phyloP scores from a whole-genome alignment of 176 grass and related monocot species.

The Bolboschoenus planiculmis region DNA sequence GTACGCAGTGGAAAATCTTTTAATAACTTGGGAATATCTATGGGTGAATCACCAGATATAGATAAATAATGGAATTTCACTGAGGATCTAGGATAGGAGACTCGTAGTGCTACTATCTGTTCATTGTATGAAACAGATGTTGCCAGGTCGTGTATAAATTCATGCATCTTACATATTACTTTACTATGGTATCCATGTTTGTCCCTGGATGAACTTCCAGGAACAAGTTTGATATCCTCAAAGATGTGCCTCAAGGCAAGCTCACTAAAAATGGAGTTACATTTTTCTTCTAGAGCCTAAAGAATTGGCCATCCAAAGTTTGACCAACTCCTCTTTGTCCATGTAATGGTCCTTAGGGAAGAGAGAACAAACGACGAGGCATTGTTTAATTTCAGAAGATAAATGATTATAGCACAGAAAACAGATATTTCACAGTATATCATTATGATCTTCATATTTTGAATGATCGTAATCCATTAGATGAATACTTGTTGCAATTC shows the following conservation, averaged over 20 bases:
- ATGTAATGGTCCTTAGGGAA: not conserved
- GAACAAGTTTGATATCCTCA: not conserved
- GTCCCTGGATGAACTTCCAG: not conserved
- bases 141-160: no score
- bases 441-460: no score
- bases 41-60: not conserved
- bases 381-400: not conserved
- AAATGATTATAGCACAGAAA: slow-evolving; percentile 6
- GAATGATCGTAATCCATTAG: no score
- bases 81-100: no score
- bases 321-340: slow-evolving; percentile 4
- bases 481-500: slow-evolving; percentile 4
- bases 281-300: not conserved
- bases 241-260: not conserved
- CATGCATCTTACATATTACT: not conserved
- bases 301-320: not conserved
- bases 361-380: slow-evolving; percentile 12
- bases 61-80: not conserved
- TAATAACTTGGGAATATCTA: not conserved
- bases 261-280: not conserved
- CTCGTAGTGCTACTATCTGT: no score
- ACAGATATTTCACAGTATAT: not conserved
- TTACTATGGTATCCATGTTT: slow-evolving; percentile 4
- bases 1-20: not conserved
- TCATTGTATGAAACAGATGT: not conserved